A percentile compares a stretch with the other conserved stretches of the same genome.
Evolutionary conservation across 345 rosid genomes (phyloP).

Genomic region (Salix brachista): DNA sequence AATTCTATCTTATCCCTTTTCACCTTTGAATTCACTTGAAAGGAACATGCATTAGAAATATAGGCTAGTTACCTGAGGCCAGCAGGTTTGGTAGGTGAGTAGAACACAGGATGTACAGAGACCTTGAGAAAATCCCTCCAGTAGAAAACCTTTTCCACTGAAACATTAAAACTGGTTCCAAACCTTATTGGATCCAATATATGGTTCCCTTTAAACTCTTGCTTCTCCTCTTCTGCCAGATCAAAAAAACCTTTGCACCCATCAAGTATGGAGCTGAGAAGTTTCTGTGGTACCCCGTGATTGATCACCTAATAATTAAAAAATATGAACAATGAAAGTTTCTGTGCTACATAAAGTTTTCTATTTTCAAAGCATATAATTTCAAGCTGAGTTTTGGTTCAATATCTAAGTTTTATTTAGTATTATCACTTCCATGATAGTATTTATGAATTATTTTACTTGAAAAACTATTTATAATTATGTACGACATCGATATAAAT

Average conservation of each 20-base stretch:
- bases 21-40: too few relatives aligned
- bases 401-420: too few relatives aligned
- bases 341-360: too few relatives aligned
- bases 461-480: too few relatives aligned
- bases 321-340: too few relatives aligned
- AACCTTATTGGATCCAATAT: constrained; percentile 48
- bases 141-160: constrained; percentile 34
- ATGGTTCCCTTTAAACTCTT: constrained; percentile 36
- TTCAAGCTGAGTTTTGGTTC: too few relatives aligned
- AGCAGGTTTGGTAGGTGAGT: constrained; percentile 47
- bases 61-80: too few relatives aligned
- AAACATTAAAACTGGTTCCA: constrained; percentile 54
- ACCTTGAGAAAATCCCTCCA: constrained; percentile 60
- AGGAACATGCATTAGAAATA: too few relatives aligned
- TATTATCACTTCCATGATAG: too few relatives aligned
- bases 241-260: constrained; percentile 35
- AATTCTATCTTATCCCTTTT: not conserved
- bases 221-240: constrained; percentile 48
- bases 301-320: constrained; percentile 36
- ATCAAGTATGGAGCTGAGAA: constrained; percentile 33
- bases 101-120: constrained; percentile 38
- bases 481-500: too few relatives aligned
- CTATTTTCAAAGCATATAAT: too few relatives aligned
- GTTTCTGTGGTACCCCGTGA: constrained; percentile 44
- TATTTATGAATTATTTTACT: too few relatives aligned